Evolutionary conservation across 164 flowering plant genomes (phyloP).

Genomic region (Nymphaea thermarum): DNA sequence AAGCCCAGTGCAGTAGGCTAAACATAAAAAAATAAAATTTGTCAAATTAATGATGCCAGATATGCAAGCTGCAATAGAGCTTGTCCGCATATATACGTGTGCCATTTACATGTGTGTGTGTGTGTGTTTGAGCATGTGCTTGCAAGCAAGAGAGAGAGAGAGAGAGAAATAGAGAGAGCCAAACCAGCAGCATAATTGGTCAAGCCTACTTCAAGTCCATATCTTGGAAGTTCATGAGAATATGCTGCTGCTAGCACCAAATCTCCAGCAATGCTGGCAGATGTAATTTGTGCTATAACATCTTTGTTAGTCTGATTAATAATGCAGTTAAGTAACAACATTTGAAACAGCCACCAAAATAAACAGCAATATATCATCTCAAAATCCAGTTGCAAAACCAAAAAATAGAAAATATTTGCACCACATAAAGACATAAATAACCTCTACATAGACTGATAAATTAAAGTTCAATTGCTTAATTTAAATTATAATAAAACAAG

Average conservation of each 20-base stretch:
- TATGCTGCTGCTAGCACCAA: conserved; percentile 70
- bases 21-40: not conserved
- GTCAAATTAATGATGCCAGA: not conserved
- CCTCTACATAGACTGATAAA: not conserved
- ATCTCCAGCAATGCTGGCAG: conserved; percentile 85
- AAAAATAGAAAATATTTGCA: too few relatives aligned
- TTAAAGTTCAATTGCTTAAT: not conserved
- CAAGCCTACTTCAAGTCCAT: conserved; percentile 85
- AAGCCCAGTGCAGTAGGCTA: conserved; percentile 22
- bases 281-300: conserved; percentile 58
- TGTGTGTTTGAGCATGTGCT: too few relatives aligned
- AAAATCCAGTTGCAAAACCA: too few relatives aligned
- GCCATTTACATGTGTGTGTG: too few relatives aligned
- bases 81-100: not conserved
- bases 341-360: too few relatives aligned
- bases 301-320: conserved; percentile 65
- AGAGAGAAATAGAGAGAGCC: not conserved
- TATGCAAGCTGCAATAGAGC: not conserved
- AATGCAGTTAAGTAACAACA: too few relatives aligned
- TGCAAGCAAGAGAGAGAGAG: not conserved
- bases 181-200: conserved; percentile 93
- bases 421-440: not conserved
- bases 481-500: not conserved
- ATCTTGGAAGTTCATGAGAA: conserved; percentile 71
- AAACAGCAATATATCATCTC: too few relatives aligned